These are phyloP conservation scores for Ogataea angusta DNA, from an alignment of 805 yeast species.

Conservation along the genomic window DNA sequence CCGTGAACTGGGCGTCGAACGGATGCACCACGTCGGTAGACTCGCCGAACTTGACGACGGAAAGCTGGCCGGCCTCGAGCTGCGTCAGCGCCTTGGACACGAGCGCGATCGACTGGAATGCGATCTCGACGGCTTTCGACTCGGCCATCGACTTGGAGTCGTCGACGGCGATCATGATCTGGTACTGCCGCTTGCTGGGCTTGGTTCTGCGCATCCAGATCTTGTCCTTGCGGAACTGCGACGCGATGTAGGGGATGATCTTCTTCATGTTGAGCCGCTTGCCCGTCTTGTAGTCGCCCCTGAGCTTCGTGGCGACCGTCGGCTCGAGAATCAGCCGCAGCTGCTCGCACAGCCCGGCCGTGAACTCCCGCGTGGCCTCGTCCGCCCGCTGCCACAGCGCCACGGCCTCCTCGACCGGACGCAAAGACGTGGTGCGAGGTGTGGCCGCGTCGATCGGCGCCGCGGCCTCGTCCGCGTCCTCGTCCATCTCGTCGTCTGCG, in stretches of 20 bases:
- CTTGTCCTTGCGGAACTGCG: constrained; percentile 95
- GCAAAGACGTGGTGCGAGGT: constrained; percentile 20
- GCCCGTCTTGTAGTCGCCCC: constrained; percentile 97
- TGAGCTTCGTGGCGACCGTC: constrained; percentile 88
- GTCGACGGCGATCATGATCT: constrained; percentile 95
- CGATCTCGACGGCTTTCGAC: constrained; percentile 82
- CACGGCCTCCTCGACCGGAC: constrained; percentile 57
- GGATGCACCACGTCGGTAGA: constrained; percentile 81
- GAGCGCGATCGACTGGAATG: constrained; percentile 90
- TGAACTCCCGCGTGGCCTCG: constrained; percentile 78
- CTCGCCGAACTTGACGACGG: constrained; percentile 89
- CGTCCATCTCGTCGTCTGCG: constrained; percentile 32
- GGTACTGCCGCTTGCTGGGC: constrained; percentile 96
- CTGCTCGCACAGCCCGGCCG: constrained; percentile 89
- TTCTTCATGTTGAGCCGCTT: constrained; percentile 96
- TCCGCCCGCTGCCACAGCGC: constrained; percentile 83
- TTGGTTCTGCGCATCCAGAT: constrained; percentile 97
- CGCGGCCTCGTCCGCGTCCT: constrained; percentile 10
- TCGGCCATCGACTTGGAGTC: constrained; percentile 98
- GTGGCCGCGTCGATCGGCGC: constrained; percentile 8
- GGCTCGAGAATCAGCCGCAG: constrained; percentile 91
- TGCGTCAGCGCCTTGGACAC: constrained; percentile 93
- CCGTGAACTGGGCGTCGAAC: constrained; percentile 78
- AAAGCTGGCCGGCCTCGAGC: constrained; percentile 89
- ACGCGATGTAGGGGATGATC: constrained; percentile 95